Evolutionary conservation across 2,329 filamentous ascomycete genomes (phyloP), one percentile per base, ranked within the genome.

Genomic region (Claviceps sp.): DNA sequence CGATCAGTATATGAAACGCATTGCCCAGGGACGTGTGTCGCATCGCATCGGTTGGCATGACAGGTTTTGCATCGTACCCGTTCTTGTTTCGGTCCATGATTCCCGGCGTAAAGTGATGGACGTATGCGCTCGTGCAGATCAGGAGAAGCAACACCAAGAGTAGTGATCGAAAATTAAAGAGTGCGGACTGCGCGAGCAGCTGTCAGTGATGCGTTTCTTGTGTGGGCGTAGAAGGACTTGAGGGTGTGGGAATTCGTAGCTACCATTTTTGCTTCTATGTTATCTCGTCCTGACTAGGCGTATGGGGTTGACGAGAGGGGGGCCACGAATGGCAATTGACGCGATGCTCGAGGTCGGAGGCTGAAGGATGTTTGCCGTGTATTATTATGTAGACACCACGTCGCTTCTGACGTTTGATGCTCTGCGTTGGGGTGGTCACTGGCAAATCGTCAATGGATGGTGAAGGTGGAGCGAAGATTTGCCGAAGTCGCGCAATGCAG

Each of bases 131-230:
- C 53, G 93, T 96, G 78, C 93, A 98, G 65, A 97, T 94, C 60
- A 94, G 82, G 60, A 98, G 85, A 50, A 98, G 82, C 62, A 98
- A 82, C 59, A 96, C 91, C 62, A 97, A 81, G 61, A 98, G 81
- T 60, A 97, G 85, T 54, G 89, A 95, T 70, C 96, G 89, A 75
- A 98, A 97, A 73, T 97, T 97, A 83, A 98, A 96, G 64, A 98
- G 85, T 52, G 93, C 93, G 54, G 93, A 87, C 93, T 96, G 63
- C 17, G 17, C 22, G 16, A 30, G 26, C 19, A 34, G 16, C 56
- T 48, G 41, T 53, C 22, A 50, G 38, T 39, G 40, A 38, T 50
- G 26, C n/a, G 24, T 6, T 30, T 26, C 43, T 6, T 24, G 11
- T 24, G 8, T 14, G 19, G 19, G 30, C 30, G 30, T 11, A 11